These are phyloP conservation scores for Actinidia chinensis DNA, from an alignment of 179 eudicot species.

Conservation along the genomic window DNA sequence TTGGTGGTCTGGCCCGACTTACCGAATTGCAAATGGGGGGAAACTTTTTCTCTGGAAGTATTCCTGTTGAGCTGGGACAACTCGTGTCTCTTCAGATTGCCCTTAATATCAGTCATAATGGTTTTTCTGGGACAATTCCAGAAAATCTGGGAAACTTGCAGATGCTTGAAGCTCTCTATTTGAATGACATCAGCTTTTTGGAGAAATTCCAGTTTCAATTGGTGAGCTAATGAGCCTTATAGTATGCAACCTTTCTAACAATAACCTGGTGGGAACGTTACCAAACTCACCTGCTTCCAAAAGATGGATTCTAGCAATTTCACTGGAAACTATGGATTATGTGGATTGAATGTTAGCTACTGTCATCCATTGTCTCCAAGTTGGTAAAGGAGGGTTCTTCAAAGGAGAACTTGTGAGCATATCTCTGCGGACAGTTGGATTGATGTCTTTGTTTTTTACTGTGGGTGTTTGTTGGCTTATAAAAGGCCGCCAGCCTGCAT, in stretches of 20 bases:
- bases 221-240: constrained; percentile 44
- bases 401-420: constrained; percentile 39
- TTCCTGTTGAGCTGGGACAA: constrained; percentile 51
- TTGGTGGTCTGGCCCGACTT: constrained; percentile 43
- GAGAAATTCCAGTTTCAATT: constrained; percentile 48
- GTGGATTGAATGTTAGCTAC: constrained; percentile 20
- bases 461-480: constrained; percentile 43
- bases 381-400: constrained; percentile 34
- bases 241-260: constrained; percentile 52
- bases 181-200: constrained; percentile 49
- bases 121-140: constrained; percentile 44
- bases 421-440: constrained; percentile 35
- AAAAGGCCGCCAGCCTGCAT: constrained; percentile 28
- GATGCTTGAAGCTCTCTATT: constrained; percentile 50
- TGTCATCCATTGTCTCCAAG: constrained; percentile 30
- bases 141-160: constrained; percentile 45
- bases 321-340: constrained; percentile 42
- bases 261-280: constrained; percentile 43
- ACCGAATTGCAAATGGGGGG: constrained; percentile 66
- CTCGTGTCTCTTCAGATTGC: constrained; percentile 47
- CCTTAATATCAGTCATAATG: constrained; percentile 52
- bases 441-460: constrained; percentile 34
- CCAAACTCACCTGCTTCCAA: constrained; percentile 42
- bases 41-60: constrained; percentile 42
- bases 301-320: constrained; percentile 59